These are phyloP conservation scores for Claviceps pazoutovae DNA, from an alignment of 2,329 filamentous ascomycete genomes.

Conservation along the genomic window DNA sequence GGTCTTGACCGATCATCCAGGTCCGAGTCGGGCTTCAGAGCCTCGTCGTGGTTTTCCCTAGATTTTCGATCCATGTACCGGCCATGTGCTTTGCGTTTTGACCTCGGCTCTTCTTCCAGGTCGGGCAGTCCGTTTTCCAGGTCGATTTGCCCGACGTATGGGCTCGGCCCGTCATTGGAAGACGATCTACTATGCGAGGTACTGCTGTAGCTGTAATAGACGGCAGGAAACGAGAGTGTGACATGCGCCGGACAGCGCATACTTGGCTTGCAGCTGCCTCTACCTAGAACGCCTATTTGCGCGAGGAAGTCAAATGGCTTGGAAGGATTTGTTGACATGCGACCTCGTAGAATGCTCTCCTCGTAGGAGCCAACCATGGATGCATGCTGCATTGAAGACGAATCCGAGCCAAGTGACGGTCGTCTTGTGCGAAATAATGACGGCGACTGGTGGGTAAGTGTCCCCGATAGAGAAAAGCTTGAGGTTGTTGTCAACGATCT, in stretches of 20 bases:
- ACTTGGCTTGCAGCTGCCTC: conserved; percentile 74
- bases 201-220: conserved; percentile 84
- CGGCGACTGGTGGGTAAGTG: conserved; percentile 38
- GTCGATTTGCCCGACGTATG: conserved; percentile 88
- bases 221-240: conserved; percentile 78
- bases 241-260: conserved; percentile 82
- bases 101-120: conserved; percentile 31
- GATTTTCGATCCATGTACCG: conserved; percentile 25
- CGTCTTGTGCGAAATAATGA: conserved; percentile 41
- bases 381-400: conserved; percentile 69
- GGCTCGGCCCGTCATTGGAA: conserved; percentile 75
- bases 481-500: conserved; percentile 55
- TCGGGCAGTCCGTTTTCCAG: conserved; percentile 64
- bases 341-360: conserved; percentile 83
- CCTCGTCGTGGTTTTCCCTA: conserved; percentile 13
- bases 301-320: conserved; percentile 86
- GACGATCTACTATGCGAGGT: conserved; percentile 49
- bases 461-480: conserved; percentile 20
- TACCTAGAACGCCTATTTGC: conserved; percentile 85
- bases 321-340: conserved; percentile 94
- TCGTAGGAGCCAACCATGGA: conserved; percentile 98
- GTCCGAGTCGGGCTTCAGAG: conserved; percentile 9
- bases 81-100: conserved; percentile 34
- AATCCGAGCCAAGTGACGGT: conserved; percentile 60
- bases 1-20: conserved; percentile 18